Evolutionary conservation across 345 rosid genomes (phyloP), one percentile per base, ranked within the genome.

Genomic region (Moricandia arvensis): DNA sequence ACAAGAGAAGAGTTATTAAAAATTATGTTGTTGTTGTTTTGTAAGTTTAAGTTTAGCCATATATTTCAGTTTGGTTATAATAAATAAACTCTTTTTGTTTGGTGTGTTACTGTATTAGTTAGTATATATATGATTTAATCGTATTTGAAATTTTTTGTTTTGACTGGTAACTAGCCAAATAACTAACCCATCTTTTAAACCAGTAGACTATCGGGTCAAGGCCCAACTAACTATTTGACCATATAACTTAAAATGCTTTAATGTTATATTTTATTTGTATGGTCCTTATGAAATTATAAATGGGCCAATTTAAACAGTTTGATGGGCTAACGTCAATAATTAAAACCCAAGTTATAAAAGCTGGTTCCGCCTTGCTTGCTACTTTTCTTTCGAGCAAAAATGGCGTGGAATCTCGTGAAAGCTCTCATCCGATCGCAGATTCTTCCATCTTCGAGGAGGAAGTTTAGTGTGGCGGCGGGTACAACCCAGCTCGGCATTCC

Each of bases 391-490:
- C 24, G 38, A 29, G 34, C 33, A 26, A 57, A 57, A 60, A 91
- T 89, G 97, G 87, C 91, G 83, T 87, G 88, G 41, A 80, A 74
- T 71, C 79, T 87, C 74, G 59, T 86, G 58, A 82, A 75, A 85
- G 76, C 82, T 79, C 85, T 86, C 34, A 64, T 81, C 77, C 74
- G 83, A 66, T 85, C 85, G 43, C 81, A 85, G 51, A 80, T 72
- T 64, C 76, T 72, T 12, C 82, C 87, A 13, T 63, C 82, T 47
- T 66, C 83, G 5, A 67, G 87, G 17, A 83, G 97, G 73, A 82
- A 82, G 70, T 80, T 86, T 65, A 75, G 86, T 72, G 81, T 75
- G 9, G 75, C 81, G n/a, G 77, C 81, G 15, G 77, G 80, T 0
- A 59, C 66, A 63, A 69, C 59, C 30, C 87, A 76, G 68, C 59